Evolutionary conservation across 257 asterid genomes (phyloP).

Genomic region (Capsicum chinense): DNA sequence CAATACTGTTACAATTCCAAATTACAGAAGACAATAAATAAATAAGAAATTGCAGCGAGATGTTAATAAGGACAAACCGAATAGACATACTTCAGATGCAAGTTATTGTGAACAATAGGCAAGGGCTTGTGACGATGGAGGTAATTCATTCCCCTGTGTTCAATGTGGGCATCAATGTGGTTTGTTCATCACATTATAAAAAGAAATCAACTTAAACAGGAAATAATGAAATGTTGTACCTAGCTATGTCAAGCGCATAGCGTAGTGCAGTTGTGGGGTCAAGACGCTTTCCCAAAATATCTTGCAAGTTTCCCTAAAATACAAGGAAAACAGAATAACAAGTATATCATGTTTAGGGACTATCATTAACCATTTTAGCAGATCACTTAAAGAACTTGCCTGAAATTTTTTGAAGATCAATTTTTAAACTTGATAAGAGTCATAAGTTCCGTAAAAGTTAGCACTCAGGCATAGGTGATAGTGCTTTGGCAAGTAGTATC

Average conservation of each 20-base stretch:
- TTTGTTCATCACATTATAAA: background rate
- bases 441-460: background rate
- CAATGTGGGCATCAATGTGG: conserved; percentile 3
- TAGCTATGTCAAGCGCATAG: conserved; percentile 68
- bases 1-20: background rate
- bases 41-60: background rate
- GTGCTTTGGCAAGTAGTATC: background rate
- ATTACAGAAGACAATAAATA: conserved; percentile 7
- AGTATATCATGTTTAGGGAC: background rate
- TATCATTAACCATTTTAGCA: background rate
- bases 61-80: background rate
- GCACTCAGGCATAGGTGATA: background rate
- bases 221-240: conserved; percentile 40
- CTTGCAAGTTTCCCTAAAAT: conserved; percentile 58
- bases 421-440: background rate
- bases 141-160: conserved; percentile 70
- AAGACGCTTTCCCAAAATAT: conserved; percentile 52
- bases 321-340: background rate
- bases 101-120: conserved; percentile 66
- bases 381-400: background rate
- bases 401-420: background rate
- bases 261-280: conserved; percentile 62
- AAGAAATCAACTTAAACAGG: background rate
- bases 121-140: conserved; percentile 68
- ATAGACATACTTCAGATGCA: conserved; percentile 49